A percentile compares a stretch with the other conserved stretches of the same genome.
Evolutionary conservation across 768 basidiomycete species (phyloP).

Genomic region (Udeniomyces megalosporus): DNA sequence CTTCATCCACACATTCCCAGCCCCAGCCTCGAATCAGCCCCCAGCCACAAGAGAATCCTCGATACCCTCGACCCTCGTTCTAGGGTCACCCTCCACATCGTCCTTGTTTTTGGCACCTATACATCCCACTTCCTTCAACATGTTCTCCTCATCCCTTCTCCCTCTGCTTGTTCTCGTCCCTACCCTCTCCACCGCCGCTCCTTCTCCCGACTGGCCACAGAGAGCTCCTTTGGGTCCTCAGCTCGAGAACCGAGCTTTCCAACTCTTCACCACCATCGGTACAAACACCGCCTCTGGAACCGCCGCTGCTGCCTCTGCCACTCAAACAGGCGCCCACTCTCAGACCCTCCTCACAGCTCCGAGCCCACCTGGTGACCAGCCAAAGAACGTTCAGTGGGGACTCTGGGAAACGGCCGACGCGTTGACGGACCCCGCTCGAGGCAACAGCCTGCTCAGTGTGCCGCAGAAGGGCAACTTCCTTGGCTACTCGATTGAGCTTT

Average conservation of each 20-base stretch:
- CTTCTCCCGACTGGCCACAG: neutral
- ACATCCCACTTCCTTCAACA: neutral
- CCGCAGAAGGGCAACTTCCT: constrained; percentile 37
- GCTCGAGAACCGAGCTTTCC: neutral
- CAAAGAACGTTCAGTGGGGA: neutral
- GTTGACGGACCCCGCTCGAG: neutral
- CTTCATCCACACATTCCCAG: too few relatives aligned
- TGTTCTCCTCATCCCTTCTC: neutral
- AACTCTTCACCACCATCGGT: constrained; percentile 11
- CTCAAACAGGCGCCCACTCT: neutral
- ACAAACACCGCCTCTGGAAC: neutral
- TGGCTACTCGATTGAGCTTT: constrained; percentile 63
- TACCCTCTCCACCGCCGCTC: neutral
- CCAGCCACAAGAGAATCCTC: too few relatives aligned
- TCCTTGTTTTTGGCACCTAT: neutral
- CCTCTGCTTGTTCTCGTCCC: neutral
- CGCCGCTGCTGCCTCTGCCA: neutral
- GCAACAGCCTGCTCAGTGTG: neutral
- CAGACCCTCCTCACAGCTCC: neutral
- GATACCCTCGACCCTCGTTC: too few relatives aligned
- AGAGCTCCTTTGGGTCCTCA: neutral
- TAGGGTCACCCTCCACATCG: too few relatives aligned
- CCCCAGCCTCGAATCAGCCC: too few relatives aligned
- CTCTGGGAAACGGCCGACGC: constrained; percentile 10
- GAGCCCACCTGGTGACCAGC: neutral